These are phyloP conservation scores for Neonectria faginata DNA, from an alignment of 2,329 filamentous ascomycete genomes.

Conservation along the genomic window DNA sequence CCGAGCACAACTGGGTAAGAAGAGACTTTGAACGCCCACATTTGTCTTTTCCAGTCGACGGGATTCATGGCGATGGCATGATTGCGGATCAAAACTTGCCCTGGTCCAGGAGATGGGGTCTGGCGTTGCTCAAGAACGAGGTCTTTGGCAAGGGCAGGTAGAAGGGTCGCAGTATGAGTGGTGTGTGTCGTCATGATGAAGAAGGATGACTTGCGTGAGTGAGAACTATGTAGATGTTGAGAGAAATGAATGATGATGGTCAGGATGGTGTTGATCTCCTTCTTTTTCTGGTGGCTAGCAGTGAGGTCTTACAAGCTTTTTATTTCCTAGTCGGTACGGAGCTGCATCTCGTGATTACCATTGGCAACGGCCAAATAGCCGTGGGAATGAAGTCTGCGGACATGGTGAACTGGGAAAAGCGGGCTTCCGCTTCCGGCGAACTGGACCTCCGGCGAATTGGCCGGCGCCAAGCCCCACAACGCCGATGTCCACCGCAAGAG, in stretches of 20 bases:
- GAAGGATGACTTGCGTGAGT: not conserved
- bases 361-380: not conserved
- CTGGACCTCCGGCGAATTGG: constrained; percentile 5
- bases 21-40: not conserved
- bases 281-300: no score
- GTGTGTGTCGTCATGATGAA: not conserved
- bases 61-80: constrained; percentile 7
- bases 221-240: not conserved
- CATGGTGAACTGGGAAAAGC: not conserved
- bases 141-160: constrained; percentile 2
- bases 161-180: not conserved
- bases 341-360: not conserved
- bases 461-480: not conserved
- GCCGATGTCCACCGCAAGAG: not conserved
- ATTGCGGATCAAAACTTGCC: constrained; percentile 9
- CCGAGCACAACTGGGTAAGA: constrained; percentile 9
- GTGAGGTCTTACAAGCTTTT: not conserved
- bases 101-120: constrained; percentile 2
- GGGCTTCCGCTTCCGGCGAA: constrained; percentile 2
- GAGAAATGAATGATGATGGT: not conserved
- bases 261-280: not conserved
- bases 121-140: constrained; percentile 5
- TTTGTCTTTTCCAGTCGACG: constrained; percentile 14
- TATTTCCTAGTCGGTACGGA: not conserved
- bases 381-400: not conserved